Percentiles rank a stretch among this genome's conserved stretches.
Evolutionary conservation across 148 eudicot species (phyloP).

Genomic region (Talinum fruticosum): DNA sequence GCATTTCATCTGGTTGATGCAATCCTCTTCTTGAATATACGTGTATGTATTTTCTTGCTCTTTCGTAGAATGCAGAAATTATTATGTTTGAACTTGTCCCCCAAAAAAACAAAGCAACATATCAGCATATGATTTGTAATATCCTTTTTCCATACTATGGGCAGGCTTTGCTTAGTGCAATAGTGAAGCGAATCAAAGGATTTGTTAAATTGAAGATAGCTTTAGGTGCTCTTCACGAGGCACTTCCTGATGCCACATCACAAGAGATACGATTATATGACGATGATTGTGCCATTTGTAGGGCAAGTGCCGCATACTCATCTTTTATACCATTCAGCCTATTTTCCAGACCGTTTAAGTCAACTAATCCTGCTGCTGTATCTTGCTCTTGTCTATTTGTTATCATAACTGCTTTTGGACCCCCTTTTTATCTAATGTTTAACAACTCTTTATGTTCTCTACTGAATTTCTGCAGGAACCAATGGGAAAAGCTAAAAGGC

Average conservation of each 20-base stretch:
- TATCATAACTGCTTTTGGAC: conserved; percentile 4
- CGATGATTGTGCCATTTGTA: conserved; percentile 97
- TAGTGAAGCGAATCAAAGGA: conserved; percentile 73
- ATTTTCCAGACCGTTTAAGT: not conserved
- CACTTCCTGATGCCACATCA: conserved; percentile 93
- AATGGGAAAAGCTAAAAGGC: conserved; percentile 97
- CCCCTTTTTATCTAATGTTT: conserved; percentile 5
- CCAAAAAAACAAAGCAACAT: not conserved
- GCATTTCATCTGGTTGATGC: conserved; percentile 92
- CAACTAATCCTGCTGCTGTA: not conserved
- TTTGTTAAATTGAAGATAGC: conserved; percentile 77
- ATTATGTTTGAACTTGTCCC: not conserved
- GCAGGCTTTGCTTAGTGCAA: conserved; percentile 88
- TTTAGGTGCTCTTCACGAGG: conserved; percentile 84
- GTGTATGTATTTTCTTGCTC: conserved; percentile 45
- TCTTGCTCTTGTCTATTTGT: not conserved
- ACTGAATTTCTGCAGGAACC: conserved; percentile 68
- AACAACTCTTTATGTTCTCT: not conserved
- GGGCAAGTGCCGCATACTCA: conserved; percentile 46
- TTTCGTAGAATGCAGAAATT: conserved; percentile 1
- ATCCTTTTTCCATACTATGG: conserved; percentile 4
- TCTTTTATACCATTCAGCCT: not conserved
- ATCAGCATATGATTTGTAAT: conserved; percentile 5
- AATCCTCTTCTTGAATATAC: conserved; percentile 82
- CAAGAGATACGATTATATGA: conserved; percentile 83